Evolutionary conservation across 108 stramenopile species (phyloP).

Genomic region (Cyclotella baltica): DNA sequence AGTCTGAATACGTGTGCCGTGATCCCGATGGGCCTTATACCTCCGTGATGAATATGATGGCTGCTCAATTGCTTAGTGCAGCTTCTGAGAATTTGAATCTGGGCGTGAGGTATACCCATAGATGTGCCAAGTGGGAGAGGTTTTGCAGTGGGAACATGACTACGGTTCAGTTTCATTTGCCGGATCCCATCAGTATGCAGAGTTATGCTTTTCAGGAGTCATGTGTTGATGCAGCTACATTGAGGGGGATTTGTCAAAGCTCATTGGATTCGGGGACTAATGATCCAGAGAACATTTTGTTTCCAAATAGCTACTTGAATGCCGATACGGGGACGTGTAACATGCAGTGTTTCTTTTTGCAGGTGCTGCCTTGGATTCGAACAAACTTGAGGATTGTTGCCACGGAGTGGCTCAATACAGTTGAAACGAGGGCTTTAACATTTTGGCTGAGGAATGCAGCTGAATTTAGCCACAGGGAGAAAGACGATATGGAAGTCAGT

Average conservation of each 20-base stretch:
- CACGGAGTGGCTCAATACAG: constrained; percentile 37
- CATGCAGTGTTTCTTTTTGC: constrained; percentile 21
- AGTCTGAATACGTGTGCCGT: constrained; percentile 42
- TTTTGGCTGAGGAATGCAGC: constrained; percentile 47
- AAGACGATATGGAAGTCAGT: constrained; percentile 47
- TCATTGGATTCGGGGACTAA: constrained; percentile 18
- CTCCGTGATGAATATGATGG: constrained; percentile 42
- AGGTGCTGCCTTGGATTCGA: constrained; percentile 40
- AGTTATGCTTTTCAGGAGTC: constrained; percentile 29
- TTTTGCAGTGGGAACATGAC: constrained; percentile 40
- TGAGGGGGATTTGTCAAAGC: constrained; percentile 19
- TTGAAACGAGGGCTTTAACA: constrained; percentile 41
- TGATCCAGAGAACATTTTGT: constrained; percentile 28
- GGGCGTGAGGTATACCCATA: constrained; percentile 40
- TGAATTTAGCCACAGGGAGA: constrained; percentile 43
- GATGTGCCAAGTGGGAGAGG: constrained; percentile 46
- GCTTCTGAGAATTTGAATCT: constrained; percentile 22
- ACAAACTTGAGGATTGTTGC: constrained; percentile 32
- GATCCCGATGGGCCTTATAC: constrained; percentile 41
- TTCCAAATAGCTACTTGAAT: constrained; percentile 29
- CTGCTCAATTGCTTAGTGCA: constrained; percentile 23
- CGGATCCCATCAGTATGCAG: constrained; percentile 33
- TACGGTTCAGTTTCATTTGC: constrained; percentile 40
- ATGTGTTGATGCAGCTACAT: constrained; percentile 26
- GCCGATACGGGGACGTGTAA: constrained; percentile 15